A percentile compares a stretch with the other conserved stretches of the same genome.
Evolutionary conservation across 164 flowering plant genomes (phyloP).

Genomic region (Vitis vinifera): ASM3070453v1 NC_081807.1:2076501-2077000

Average conservation of each 20-base stretch:
- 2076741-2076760: constrained; percentile 11
- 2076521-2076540: constrained; percentile 74
- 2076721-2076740: constrained; percentile 20
- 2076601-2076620: constrained; percentile 45
- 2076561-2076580: constrained; percentile 44
- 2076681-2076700: constrained; percentile 51
- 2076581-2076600: constrained; percentile 34
- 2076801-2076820: constrained; percentile 75
- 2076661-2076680: constrained; percentile 40
- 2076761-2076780: constrained; percentile 38
- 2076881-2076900: no score
- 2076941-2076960: no score
- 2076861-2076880: no score
- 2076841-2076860: no score
- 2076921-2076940: no score
- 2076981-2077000: no score
- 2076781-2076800: constrained; percentile 53
- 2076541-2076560: constrained; percentile 75
- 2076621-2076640: constrained; percentile 41
- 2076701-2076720: constrained; percentile 42
- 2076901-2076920: no score
- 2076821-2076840: constrained; percentile 6
- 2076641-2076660: constrained; percentile 57
- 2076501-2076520: constrained; percentile 61
- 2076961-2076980: no score